Percentiles rank a stretch among this genome's conserved stretches.
Conservation (phyloP, 2,329 filamentous ascomycete species). For the Neoscytalidium dimidiatum region DNA sequence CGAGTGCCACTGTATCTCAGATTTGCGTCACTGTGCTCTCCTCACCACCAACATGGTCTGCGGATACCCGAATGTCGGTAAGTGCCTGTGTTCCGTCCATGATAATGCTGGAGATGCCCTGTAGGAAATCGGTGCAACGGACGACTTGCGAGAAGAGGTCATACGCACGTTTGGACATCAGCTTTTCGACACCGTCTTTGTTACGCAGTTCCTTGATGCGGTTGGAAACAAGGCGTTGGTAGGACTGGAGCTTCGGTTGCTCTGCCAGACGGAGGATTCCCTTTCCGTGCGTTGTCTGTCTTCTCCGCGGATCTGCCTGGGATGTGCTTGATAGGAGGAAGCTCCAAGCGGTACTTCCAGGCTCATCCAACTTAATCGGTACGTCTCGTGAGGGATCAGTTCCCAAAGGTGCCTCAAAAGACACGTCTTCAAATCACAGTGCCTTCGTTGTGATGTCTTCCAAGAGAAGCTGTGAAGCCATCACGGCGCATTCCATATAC, state of each 20-base stretch:
- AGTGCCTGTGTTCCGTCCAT: slow-evolving; percentile 23
- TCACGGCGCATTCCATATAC: slow-evolving; percentile 27
- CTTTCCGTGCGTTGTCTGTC: not conserved
- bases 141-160: slow-evolving; percentile 25
- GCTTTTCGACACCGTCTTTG: slow-evolving; percentile 17
- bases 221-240: slow-evolving; percentile 22
- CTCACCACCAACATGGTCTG: slow-evolving; percentile 20
- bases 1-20: slow-evolving; percentile 25
- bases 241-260: slow-evolving; percentile 19
- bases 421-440: not conserved
- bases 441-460: not conserved
- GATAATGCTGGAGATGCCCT: slow-evolving; percentile 22
- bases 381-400: not conserved
- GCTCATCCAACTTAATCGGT: not conserved
- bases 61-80: not conserved
- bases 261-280: slow-evolving; percentile 6
- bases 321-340: not conserved
- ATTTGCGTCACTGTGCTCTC: slow-evolving; percentile 21
- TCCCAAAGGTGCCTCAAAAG: not conserved
- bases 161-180: slow-evolving; percentile 24
- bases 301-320: not conserved
- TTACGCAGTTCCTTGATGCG: slow-evolving; percentile 12
- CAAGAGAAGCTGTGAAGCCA: slow-evolving; percentile 18
- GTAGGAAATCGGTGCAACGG: slow-evolving; percentile 22
- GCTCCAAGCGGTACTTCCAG: not conserved